These are phyloP conservation scores for Pythium aquatile DNA, from an alignment of 352 stramenopile genomes.

Conservation along the genomic window DNA sequence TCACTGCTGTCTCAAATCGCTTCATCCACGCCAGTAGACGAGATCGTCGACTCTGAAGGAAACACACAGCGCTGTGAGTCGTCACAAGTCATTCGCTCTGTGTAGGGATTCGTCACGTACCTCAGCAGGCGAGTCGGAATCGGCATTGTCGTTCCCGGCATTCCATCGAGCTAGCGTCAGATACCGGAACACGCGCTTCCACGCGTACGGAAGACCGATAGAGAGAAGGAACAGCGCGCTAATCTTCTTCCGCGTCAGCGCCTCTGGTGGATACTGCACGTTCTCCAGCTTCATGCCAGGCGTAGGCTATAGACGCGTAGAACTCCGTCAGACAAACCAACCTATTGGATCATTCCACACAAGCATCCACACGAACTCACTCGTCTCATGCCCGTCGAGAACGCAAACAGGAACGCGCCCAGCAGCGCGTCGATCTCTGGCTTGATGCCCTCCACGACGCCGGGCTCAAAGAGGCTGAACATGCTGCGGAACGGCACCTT, in stretches of 20 bases:
- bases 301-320: slow-evolving; percentile 43
- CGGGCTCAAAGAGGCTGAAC: slow-evolving; percentile 76
- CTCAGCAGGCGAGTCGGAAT: slow-evolving; percentile 14
- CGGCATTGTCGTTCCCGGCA: slow-evolving; percentile 6
- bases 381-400: slow-evolving; percentile 58
- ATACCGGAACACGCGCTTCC: slow-evolving; percentile 70
- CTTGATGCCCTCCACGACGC: slow-evolving; percentile 60
- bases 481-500: slow-evolving; percentile 74
- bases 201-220: slow-evolving; percentile 67
- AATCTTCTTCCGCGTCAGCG: slow-evolving; percentile 52
- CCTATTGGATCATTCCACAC: not conserved
- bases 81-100: not conserved
- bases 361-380: slow-evolving; percentile 29
- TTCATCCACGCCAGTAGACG: slow-evolving; percentile 57
- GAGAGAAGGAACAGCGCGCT: slow-evolving; percentile 65
- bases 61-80: not conserved
- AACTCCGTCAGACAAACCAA: not conserved
- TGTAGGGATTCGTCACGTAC: not conserved
- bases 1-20: slow-evolving; percentile 65
- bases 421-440: slow-evolving; percentile 72
- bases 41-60: slow-evolving; percentile 28
- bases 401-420: slow-evolving; percentile 53
- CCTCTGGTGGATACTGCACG: slow-evolving; percentile 48
- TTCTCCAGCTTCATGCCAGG: slow-evolving; percentile 87
- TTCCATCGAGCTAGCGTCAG: slow-evolving; percentile 55